Evolutionary conservation across 2,329 filamentous ascomycete genomes (phyloP), one percentile per base, ranked within the genome.

Genomic region (Trichoderma cornu-damae): DNA sequence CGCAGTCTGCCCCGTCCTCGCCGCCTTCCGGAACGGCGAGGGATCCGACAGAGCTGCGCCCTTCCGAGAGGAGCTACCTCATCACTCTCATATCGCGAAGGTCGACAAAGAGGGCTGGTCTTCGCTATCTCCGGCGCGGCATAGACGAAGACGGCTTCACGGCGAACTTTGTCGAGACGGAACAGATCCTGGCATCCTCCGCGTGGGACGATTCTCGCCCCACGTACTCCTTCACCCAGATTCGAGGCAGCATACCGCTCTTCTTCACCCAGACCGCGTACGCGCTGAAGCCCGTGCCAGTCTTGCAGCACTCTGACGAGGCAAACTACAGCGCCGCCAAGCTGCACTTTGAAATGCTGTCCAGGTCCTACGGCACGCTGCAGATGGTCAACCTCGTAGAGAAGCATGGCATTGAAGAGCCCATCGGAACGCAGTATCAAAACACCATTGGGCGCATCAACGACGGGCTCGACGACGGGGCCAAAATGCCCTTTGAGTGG

Each of bases 261-360:
- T 97, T 94, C 75, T 99, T 96, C 69, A 95, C 92, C 0, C 94
- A 99, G 67, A 90, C 89, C 0, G 92, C 93, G 0, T 97, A 96
- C 70, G 91, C 90, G 8, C 83, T 97, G 63, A 96, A 96, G 68
- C 94, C 94, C 0, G 80, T 88, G 9, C 91, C 93, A 0, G 81
- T 89, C 12, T 75, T 95, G 34, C 89, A 91, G 68, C 91, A 96
- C 63, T 95, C 90, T 0, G 76, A 82, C 3, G 84, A 89, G 44
- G 85, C 85, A 11, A 99, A 97, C 64, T 86, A 86, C 55, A 74
- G 79, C 44, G 93, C 93, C 0, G 88, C 94, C 68, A 84, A 81
- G 59, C 84, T 81, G 61, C 94, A 99, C 69, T 95, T 97, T 65
- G 78, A 84, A 7, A 80, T 82, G 22, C 70, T 97, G 6, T 75